Base-by-base conservation (phyloP, 148 eudicot species). In the Persicaria tinctoria region DNA sequence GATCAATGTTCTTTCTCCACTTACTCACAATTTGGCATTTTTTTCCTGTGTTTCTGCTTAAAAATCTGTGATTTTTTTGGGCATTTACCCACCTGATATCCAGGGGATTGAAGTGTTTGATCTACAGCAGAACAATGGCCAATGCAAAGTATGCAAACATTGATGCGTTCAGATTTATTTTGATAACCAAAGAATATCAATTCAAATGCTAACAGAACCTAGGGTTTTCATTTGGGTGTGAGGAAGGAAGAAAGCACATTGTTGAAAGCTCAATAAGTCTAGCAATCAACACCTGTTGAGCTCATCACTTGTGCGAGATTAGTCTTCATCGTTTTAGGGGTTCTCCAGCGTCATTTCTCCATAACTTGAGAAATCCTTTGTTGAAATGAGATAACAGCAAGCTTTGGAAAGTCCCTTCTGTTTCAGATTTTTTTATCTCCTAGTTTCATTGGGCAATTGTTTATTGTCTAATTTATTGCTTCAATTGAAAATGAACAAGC, bases 1-100 rank as follows among this genome's bases (percentile, higher is more conserved):
- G 80, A 72, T 78, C 76, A 13, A 9, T 13, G 6, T 46, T n/a
- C 62, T 68, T 59, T 23, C 41, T 2, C 41, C 66, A 20, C 2
- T 59, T 17, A 9, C 41, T 59, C 66, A 6, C 10, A 59, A 59
- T 59, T 59, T 59, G 41, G 7, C 12, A 0, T 20, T 0, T 59
- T 59, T 59, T 14, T 3, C 5, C 59, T 13, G 13, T 50, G 11
- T 50, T 50, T 50, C 9, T 14, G 18, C 59, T 54, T 14, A 14
- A 12, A n/a, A 54, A 12, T 54, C 16, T 51, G 4, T 13, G 16
- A 11, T 10, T 51, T 51, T 51, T 17, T 16, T 5, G 5, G 5
- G 23, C 27, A 56, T 56, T 56, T 56, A 18, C 18, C 23, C 8
- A 56, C 9, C 32, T n/a, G 62, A 56, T 56, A 17, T 51, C 55